Percentiles rank a stretch among this genome's conserved stretches.
Conservation (phyloP, 2,329 filamentous ascomycete genomes). For the Capronia americana region DNA sequence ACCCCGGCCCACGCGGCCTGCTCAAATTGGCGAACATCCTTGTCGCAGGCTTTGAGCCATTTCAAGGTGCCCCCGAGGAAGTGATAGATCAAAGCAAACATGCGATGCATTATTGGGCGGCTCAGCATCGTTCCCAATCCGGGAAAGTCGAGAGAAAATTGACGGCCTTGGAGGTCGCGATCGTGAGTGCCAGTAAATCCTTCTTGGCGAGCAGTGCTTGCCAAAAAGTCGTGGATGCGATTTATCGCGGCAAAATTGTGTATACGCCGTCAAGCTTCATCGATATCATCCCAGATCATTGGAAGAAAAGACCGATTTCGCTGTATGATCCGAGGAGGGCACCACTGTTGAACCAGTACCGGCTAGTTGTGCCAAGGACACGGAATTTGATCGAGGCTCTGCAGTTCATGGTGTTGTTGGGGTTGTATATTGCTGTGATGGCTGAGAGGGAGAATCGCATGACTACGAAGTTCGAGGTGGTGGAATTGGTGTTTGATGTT, state of each 20-base stretch:
- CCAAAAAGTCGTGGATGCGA: constrained; percentile 80
- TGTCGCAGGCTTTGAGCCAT: constrained; percentile 83
- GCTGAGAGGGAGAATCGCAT: constrained; percentile 64
- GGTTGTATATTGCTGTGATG: constrained; percentile 76
- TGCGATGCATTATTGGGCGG: constrained; percentile 49
- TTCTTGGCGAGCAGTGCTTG: constrained; percentile 79
- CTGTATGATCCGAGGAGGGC: constrained; percentile 79
- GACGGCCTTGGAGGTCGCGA: constrained; percentile 81
- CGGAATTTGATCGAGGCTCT: constrained; percentile 75
- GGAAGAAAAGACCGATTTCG: constrained; percentile 82
- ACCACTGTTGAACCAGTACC: constrained; percentile 81
- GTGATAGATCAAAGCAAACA: constrained; percentile 65
- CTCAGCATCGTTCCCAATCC: constrained; percentile 44
- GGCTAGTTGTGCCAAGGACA: constrained; percentile 79
- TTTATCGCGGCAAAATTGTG: constrained; percentile 79
- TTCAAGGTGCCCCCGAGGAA: constrained; percentile 77
- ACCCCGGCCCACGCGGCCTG: constrained; percentile 72
- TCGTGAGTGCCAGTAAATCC: constrained; percentile 79
- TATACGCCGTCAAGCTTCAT: constrained; percentile 83
- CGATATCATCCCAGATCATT: constrained; percentile 83
- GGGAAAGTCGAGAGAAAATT: constrained; percentile 63
- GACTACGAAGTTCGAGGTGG: constrained; percentile 53
- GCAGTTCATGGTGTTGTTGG: constrained; percentile 74
- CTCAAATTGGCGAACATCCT: constrained; percentile 78
- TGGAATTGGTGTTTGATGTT: constrained; percentile 72